phyloP scores from a whole-genome alignment of 2,329 filamentous ascomycete species.

The Cucurbitaria berberidis region DNA sequence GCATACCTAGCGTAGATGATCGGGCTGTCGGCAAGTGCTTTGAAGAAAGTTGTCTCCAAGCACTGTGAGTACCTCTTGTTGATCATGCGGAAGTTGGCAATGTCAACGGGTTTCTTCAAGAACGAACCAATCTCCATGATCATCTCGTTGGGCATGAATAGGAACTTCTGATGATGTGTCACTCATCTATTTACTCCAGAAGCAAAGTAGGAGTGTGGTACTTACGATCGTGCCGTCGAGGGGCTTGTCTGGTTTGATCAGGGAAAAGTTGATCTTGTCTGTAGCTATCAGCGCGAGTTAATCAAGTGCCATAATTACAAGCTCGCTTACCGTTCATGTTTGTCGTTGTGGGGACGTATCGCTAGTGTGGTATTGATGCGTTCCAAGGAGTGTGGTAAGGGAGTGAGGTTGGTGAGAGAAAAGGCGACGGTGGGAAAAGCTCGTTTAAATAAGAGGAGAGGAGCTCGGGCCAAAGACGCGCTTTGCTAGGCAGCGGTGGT shows the following conservation, averaged over 20 bases:
- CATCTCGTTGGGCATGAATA: background rate
- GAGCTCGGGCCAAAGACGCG: slow-evolving; percentile 5
- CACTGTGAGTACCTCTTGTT: slow-evolving; percentile 1
- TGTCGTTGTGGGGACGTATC: background rate
- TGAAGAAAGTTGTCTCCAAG: background rate
- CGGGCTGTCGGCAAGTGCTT: background rate
- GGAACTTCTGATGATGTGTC: background rate
- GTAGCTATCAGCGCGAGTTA: background rate
- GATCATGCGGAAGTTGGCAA: slow-evolving; percentile 8
- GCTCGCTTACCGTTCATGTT: background rate
- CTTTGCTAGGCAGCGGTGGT: slow-evolving; percentile 1
- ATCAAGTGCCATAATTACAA: background rate
- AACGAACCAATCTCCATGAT: background rate
- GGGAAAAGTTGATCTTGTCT: background rate
- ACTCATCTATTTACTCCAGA: slow-evolving; percentile 2
- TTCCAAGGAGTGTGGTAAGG: background rate
- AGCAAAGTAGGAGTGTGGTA: background rate
- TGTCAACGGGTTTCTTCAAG: background rate
- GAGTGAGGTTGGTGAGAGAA: background rate
- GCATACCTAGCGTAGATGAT: slow-evolving; percentile 11
- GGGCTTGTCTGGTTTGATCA: background rate
- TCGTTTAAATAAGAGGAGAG: background rate
- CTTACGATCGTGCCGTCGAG: background rate
- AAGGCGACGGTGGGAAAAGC: slow-evolving; percentile 2
- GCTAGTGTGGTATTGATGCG: background rate